Base-by-base conservation (phyloP, 305 asterid species). In the Solanum hybrid region DNA sequence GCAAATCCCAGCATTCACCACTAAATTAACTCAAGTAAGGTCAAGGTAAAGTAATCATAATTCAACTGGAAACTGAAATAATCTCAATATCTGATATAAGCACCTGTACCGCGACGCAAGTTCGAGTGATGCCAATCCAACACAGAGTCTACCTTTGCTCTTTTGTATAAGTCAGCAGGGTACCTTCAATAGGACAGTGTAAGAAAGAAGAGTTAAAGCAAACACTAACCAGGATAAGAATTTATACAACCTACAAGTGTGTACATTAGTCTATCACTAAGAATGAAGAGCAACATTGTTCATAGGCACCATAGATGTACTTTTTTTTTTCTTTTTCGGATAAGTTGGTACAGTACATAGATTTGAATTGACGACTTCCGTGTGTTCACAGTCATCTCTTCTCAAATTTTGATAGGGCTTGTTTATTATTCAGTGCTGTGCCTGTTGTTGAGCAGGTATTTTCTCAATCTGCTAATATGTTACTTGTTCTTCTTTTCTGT, bases 71-170 rank as follows among this genome's bases (percentile, higher is more conserved):
- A 85, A 57, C 77, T 31, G 38, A 29, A 79, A 90, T 20, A 34
- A 65, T 68, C 3, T 39, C 10, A 36, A 31, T 86, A 36, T 91
- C 72, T 87, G 81, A 51, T 89, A 39, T 81, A 90, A 87, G 87
- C 89, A 97, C 99, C 98, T 95, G 98, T 91, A 88, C 98, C 99
- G 34, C 24, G 91, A 8, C 97, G 98, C 83, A 96, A 91, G 91
- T 96, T 95, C 7, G 96, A 91, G 94, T 96, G 99, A 89, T 97
- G 98, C 99, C 99, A 97, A 92, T 97, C 99, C 88, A 97, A 90
- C 88, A 96, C 98, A 2, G 99, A 95, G 90, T 97, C 94, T 89
- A 97, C 91, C 92, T 94, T 94, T 10, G 99, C 96, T 91, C 99
- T 94, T 89, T 89, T 94, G 93, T 91, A 93, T 15, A 95, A 31